A percentile compares a stretch with the other conserved stretches of the same genome.
These are phyloP conservation scores for Powellomyces hirtus DNA, from an alignment of 192 early-diverging fungal species.

Conservation along the genomic window DNA sequence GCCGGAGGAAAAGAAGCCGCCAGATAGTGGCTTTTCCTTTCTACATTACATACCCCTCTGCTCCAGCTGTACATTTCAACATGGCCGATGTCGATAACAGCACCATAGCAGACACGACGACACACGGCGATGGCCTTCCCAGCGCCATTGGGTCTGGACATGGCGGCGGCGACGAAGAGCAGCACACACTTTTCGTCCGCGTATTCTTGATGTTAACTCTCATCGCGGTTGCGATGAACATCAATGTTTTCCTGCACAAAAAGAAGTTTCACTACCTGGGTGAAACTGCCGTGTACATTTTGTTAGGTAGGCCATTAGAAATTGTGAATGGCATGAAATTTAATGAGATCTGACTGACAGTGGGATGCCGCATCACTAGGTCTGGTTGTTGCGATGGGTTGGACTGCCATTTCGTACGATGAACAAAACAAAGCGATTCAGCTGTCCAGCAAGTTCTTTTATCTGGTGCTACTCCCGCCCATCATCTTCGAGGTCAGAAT, in stretches of 20 bases:
- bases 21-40: no score
- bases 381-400: slow-evolving; percentile 48
- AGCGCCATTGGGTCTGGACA: not conserved
- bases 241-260: slow-evolving; percentile 50
- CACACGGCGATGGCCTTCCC: slow-evolving; percentile 17
- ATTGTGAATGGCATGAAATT: not conserved
- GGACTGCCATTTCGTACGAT: slow-evolving; percentile 49
- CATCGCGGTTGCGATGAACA: slow-evolving; percentile 51
- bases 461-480: slow-evolving; percentile 61
- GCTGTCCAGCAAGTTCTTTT: slow-evolving; percentile 54
- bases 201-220: slow-evolving; percentile 52
- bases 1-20: not conserved
- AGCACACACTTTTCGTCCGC: slow-evolving; percentile 44
- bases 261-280: slow-evolving; percentile 57
- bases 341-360: no score
- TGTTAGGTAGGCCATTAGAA: slow-evolving; percentile 39
- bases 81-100: not conserved
- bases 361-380: slow-evolving; percentile 24
- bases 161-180: slow-evolving; percentile 4
- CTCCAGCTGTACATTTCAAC: not conserved
- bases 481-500: slow-evolving; percentile 65
- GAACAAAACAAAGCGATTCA: slow-evolving; percentile 47
- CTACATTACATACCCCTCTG: no score
- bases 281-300: slow-evolving; percentile 52
- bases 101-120: not conserved